These are phyloP conservation scores for Trametes punicea DNA, from an alignment of 768 basidiomycete species.

Conservation along the genomic window DNA sequence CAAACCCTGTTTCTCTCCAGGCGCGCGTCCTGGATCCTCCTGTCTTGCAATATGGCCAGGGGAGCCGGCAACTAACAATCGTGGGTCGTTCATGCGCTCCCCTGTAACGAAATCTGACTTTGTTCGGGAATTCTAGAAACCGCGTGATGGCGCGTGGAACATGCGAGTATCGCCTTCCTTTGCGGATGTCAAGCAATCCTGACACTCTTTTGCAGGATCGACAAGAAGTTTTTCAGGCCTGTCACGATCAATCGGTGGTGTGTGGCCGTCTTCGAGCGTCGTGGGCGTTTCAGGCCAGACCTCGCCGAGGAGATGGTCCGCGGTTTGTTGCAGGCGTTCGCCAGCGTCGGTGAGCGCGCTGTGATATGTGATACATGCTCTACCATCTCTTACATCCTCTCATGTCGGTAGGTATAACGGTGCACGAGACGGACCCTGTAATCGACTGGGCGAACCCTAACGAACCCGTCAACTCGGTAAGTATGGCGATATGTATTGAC, in stretches of 20 bases:
- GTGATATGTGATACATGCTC: background rate
- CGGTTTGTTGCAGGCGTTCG: conserved; percentile 47
- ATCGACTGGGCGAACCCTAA: conserved; percentile 59
- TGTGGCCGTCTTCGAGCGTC: conserved; percentile 63
- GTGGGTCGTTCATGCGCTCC: conserved; percentile 36
- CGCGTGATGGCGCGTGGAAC: conserved; percentile 73
- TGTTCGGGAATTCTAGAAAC: conserved; percentile 37
- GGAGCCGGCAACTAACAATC: conserved; percentile 53
- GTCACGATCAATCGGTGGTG: conserved; percentile 54
- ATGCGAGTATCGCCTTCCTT: conserved; percentile 43
- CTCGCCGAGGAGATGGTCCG: conserved; percentile 51
- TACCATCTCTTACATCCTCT: background rate
- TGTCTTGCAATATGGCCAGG: conserved; percentile 59
- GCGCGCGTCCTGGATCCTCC: conserved; percentile 67
- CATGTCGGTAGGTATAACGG: conserved; percentile 49
- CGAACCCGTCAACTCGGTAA: conserved; percentile 46
- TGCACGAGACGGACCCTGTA: conserved; percentile 42
- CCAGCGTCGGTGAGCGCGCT: conserved; percentile 52
- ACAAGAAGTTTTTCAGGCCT: conserved; percentile 65
- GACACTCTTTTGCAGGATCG: conserved; percentile 47
- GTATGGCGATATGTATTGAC: background rate
- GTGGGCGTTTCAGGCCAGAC: conserved; percentile 50
- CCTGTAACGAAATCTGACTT: background rate
- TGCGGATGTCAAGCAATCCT: background rate
- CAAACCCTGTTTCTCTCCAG: conserved; percentile 51